A percentile compares a stretch with the other conserved stretches of the same genome.
Conservation (phyloP, 805 yeast species). For the Nakazawaea sp. region DNA sequence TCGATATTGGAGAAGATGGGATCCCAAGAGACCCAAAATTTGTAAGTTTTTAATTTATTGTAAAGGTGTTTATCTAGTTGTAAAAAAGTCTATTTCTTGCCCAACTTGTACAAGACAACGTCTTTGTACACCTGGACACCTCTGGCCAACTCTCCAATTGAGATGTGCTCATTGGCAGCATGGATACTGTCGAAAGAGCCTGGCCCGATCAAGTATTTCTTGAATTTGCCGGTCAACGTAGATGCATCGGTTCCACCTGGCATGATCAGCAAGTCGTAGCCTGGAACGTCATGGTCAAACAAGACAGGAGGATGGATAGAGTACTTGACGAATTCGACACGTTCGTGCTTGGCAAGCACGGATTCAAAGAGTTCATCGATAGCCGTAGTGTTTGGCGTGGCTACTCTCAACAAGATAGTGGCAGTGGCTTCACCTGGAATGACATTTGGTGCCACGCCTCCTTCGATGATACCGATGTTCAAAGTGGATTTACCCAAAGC, state of each 20-base stretch:
- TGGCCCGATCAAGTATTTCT: conserved; percentile 48
- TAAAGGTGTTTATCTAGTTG: no score
- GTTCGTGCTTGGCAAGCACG: conserved; percentile 24
- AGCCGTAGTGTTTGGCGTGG: conserved; percentile 31
- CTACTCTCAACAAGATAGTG: conserved; percentile 43
- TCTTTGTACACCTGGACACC: conserved; percentile 44
- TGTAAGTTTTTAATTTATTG: conserved; percentile 10
- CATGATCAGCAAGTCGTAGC: conserved; percentile 45
- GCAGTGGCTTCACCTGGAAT: conserved; percentile 54
- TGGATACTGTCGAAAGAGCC: conserved; percentile 48
- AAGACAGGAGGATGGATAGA: conserved; percentile 31
- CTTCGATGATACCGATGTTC: conserved; percentile 50
- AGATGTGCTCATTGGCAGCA: conserved; percentile 38
- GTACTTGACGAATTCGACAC: conserved; percentile 17
- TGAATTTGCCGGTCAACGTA: conserved; percentile 21
- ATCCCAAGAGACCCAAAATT: conserved; percentile 10
- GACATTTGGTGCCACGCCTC: conserved; percentile 64
- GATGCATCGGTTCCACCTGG: conserved; percentile 37
- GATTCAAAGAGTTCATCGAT: conserved; percentile 30
- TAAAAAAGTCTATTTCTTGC: no score
- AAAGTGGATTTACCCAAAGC: conserved; percentile 55
- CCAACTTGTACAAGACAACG: conserved; percentile 20
- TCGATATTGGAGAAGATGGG: conserved; percentile 32
- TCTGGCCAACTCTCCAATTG: conserved; percentile 31
- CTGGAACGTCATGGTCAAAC: conserved; percentile 56